These are phyloP conservation scores for Hypoxylon rubiginosum DNA, from an alignment of 2,329 filamentous ascomycete genomes.

Conservation along the genomic window DNA sequence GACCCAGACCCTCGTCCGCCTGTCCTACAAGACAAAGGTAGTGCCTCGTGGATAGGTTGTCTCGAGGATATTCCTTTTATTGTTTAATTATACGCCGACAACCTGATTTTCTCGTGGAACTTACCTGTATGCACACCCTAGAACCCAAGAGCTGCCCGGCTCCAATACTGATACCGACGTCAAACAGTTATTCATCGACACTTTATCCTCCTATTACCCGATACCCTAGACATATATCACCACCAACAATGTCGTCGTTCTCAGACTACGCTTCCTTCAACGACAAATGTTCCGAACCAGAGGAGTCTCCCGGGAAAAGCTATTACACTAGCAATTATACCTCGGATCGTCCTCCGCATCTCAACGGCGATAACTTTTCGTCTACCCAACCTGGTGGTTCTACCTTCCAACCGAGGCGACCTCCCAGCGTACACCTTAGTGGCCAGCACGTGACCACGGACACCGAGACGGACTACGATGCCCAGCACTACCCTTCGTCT, in stretches of 20 bases:
- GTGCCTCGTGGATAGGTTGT: slow-evolving; percentile 7
- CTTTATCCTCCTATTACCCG: neutral
- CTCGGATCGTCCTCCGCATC: slow-evolving; percentile 36
- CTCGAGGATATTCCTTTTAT: neutral
- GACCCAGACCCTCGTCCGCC: neutral
- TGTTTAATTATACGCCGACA: neutral
- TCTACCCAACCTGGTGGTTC: slow-evolving; percentile 30
- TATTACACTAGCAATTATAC: slow-evolving; percentile 36
- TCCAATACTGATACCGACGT: slow-evolving; percentile 5
- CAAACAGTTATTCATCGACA: slow-evolving; percentile 4
- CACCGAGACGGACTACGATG: slow-evolving; percentile 2
- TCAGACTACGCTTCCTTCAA: slow-evolving; percentile 4
- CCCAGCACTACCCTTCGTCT: slow-evolving; percentile 7
- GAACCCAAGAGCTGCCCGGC: neutral
- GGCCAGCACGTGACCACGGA: slow-evolving; percentile 5
- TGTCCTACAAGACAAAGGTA: neutral
- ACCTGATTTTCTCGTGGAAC: neutral
- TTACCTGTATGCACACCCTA: slow-evolving; percentile 4
- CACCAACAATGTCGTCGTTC: slow-evolving; percentile 21
- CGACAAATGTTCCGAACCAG: slow-evolving; percentile 21
- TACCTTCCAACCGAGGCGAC: slow-evolving; percentile 20
- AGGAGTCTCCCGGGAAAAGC: neutral
- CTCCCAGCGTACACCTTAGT: neutral
- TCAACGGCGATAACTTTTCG: slow-evolving; percentile 41
- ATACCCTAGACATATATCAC: neutral